Percentiles rank a stretch among this genome's conserved stretches.
These are phyloP conservation scores for Pseudozyma sp. DNA, from an alignment of 1,284 basidiomycete genomes.

Conservation along the genomic window DNA sequence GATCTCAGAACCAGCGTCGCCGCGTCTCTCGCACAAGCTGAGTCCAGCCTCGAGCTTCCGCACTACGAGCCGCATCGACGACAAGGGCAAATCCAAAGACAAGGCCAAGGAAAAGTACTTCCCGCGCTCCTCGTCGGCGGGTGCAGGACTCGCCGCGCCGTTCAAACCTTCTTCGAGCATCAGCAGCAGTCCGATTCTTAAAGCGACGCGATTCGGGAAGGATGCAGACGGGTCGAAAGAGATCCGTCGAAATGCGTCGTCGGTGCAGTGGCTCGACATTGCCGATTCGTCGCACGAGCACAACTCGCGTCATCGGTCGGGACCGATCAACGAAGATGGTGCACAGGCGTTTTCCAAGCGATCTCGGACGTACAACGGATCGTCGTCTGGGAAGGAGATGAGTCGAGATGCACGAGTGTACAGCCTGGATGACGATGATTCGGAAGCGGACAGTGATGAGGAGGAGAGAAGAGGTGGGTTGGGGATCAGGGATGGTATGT, in stretches of 20 bases:
- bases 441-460: slow-evolving; percentile 14
- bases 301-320: not conserved
- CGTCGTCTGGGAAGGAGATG: slow-evolving; percentile 22
- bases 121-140: slow-evolving; percentile 45
- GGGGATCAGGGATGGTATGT: slow-evolving; percentile 39
- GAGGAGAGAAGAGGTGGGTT: slow-evolving; percentile 20
- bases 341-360: slow-evolving; percentile 30
- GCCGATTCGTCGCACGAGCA: slow-evolving; percentile 32
- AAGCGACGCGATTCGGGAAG: slow-evolving; percentile 13
- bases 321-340: slow-evolving; percentile 28
- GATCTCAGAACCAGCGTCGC: slow-evolving; percentile 41
- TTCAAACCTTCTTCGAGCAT: slow-evolving; percentile 12
- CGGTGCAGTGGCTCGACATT: slow-evolving; percentile 55
- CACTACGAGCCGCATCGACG: slow-evolving; percentile 5
- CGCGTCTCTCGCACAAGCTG: slow-evolving; percentile 9
- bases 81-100: slow-evolving; percentile 18
- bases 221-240: slow-evolving; percentile 4
- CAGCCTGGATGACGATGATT: slow-evolving; percentile 16
- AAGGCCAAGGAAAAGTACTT: slow-evolving; percentile 37
- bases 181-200: slow-evolving; percentile 28
- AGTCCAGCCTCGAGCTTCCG: slow-evolving; percentile 30
- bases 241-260: slow-evolving; percentile 14
- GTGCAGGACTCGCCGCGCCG: slow-evolving; percentile 33
- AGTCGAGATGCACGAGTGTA: slow-evolving; percentile 25
- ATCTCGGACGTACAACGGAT: slow-evolving; percentile 22